Evolutionary conservation across 257 asterid genomes (phyloP), one percentile per base, ranked within the genome.

Genomic region (Hygrophila difformis): DNA sequence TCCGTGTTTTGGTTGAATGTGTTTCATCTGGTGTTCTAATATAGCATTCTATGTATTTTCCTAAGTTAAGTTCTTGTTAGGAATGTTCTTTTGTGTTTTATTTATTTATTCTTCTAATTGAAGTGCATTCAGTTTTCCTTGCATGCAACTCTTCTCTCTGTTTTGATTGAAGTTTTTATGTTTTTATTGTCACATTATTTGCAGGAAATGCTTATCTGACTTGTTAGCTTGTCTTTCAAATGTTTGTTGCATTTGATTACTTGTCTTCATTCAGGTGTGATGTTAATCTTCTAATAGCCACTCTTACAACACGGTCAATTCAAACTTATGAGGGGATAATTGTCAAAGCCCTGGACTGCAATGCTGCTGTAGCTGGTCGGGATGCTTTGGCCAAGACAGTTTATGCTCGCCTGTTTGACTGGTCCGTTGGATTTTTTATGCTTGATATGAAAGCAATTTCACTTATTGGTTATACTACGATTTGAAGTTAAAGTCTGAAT

Each of bases 321-420:
- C 99, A 86, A 72, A 91, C 99, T 49, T 73, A 49, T 29, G 99
- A 91, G 72, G 96, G 99, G 43, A 63, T 70, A 56, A 86, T 91
- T 66, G 74, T 91, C 52, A 86, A 78, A 70, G 82, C 88, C 55
- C 82, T 91, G 59, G 99, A 91, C 60, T 81, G 92, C 48, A 67
- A 48, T 72, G 96, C 96, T 68, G 95, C 99, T 52, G 76, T 69
- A 39, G 81, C 95, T 47, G 96, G 99, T 43, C 87, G 96, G 68
- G 99, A 91, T 86, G 75, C 95, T 62, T 70, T 91, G 77, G 99
- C 96, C 8, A 91, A 91, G 69, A 86, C 95, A 38, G 69, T 91
- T 70, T 91, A 91, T 67, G 92, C 99, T 60, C 79, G 82, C 55
- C 67, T 82, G 35, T 91, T 91, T 71, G 99, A 91, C 76, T 91